Conservation (phyloP, 2,329 filamentous ascomycete species). For the Ascochyta koolunga region DNA sequence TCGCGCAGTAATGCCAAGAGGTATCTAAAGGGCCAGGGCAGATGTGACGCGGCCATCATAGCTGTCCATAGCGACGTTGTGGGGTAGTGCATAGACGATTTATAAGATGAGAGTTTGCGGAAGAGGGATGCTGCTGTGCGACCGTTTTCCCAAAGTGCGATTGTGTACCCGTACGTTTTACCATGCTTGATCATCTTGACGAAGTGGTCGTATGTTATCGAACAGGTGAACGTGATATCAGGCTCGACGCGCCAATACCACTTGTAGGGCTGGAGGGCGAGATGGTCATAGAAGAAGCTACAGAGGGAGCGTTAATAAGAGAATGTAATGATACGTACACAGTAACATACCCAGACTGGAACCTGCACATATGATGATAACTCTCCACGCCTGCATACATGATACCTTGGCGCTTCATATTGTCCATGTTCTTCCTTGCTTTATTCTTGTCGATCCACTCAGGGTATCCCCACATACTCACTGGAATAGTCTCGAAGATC, state of each 20-base stretch:
- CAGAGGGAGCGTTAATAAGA: background rate
- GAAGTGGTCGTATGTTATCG: constrained; percentile 96
- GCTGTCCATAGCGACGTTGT: constrained; percentile 22
- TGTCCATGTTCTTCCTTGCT: constrained; percentile 70
- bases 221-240: constrained; percentile 96
- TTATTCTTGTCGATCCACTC: constrained; percentile 61
- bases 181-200: constrained; percentile 93
- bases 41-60: constrained; percentile 20
- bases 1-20: constrained; percentile 28
- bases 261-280: constrained; percentile 75
- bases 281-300: constrained; percentile 87
- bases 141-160: constrained; percentile 93
- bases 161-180: constrained; percentile 96
- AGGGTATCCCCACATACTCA: constrained; percentile 85
- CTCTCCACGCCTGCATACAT: constrained; percentile 83
- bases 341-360: constrained; percentile 64
- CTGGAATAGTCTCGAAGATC: constrained; percentile 81
- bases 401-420: constrained; percentile 77
- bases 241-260: constrained; percentile 99
- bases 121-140: constrained; percentile 73
- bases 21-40: constrained; percentile 24
- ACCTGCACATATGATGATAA: constrained; percentile 97
- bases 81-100: constrained; percentile 6
- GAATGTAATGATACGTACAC: background rate
- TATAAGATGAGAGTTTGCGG: constrained; percentile 24